Evolutionary conservation across 2,329 filamentous ascomycete genomes (phyloP).

Genomic region (Cladosporium sp.): DNA sequence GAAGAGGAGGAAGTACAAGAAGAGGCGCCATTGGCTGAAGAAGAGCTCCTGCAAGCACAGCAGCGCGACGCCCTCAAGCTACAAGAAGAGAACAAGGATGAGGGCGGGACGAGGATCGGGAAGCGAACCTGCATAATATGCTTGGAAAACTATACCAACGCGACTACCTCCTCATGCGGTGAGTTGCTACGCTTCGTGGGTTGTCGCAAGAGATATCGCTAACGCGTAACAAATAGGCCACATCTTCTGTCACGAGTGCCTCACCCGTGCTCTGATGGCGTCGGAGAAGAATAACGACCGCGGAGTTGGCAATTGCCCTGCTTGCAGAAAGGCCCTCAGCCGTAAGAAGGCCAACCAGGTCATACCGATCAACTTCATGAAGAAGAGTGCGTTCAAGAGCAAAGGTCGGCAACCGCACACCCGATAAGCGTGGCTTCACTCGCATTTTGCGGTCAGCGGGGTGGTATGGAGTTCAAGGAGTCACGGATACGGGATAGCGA

Average conservation of each 20-base stretch:
- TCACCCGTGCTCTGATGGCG: slow-evolving; percentile 53
- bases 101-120: slow-evolving; percentile 32
- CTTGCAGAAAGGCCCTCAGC: slow-evolving; percentile 39
- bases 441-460: not conserved
- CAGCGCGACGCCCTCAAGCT: slow-evolving; percentile 20
- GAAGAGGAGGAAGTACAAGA: slow-evolving; percentile 15
- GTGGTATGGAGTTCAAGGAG: too few relatives aligned
- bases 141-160: slow-evolving; percentile 55
- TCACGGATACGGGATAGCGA: too few relatives aligned
- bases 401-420: slow-evolving; percentile 8
- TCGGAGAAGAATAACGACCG: slow-evolving; percentile 45
- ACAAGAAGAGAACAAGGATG: slow-evolving; percentile 17
- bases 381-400: slow-evolving; percentile 27
- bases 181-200: slow-evolving; percentile 24
- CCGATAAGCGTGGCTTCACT: not conserved
- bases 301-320: slow-evolving; percentile 41
- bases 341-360: slow-evolving; percentile 36
- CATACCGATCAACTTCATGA: slow-evolving; percentile 36
- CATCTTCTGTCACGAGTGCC: slow-evolving; percentile 58
- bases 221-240: slow-evolving; percentile 42
- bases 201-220: not conserved
- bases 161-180: slow-evolving; percentile 57
- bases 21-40: slow-evolving; percentile 22
- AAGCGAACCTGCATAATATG: slow-evolving; percentile 56
- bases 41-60: slow-evolving; percentile 30